Base-by-base conservation (phyloP, 2,329 filamentous ascomycete species). In the Bipolaris sorokiniana region DNA sequence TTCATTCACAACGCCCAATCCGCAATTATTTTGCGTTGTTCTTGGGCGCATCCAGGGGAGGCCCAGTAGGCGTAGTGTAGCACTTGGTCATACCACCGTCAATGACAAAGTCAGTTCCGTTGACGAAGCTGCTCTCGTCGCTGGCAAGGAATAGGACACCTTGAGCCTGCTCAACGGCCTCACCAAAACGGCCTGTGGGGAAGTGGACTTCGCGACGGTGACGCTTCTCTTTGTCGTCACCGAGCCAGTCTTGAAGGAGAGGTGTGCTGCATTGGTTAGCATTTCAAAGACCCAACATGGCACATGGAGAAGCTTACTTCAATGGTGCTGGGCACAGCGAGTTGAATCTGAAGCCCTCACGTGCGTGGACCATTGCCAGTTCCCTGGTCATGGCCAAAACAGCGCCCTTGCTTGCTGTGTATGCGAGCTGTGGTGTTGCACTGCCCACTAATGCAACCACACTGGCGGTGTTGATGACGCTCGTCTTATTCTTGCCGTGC, bases 41-140 rank as follows among this genome's bases (percentile, higher is more conserved):
- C 73, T 78, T 76, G 7, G 86, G 86, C 4, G 83, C 78, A 63
- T 78, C 71, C 10, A 83, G 79, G 1, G 85, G 76, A 1, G 84
- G 82, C 11, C 85, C 86, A 63, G 87, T 83, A 16, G 84, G 82
- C 15, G 86, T 88, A 45, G 87, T 84, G 77, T 97, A 98, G 42
- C 92, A 84, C 83, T 90, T 97, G 70, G 88, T 94, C 91, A 99
- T 91, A 58, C 94, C 94, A 56, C 95, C 95, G 71, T 99, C 95
- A 23, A 98, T 92, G 4, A 96, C 89, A 80, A 98, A 96, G 75
- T 98, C 95, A 57, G 86, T 89, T 10, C 90, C 92, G 64, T 95
- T 96, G 71, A 96, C 90, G 69, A 96, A 96, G 81, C 90, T 91
- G 71, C 89, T 88, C 81, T 96, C 92, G 66, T 96, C 92, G 64